Evolutionary conservation across 2,329 filamentous ascomycete genomes (phyloP), one percentile per base, ranked within the genome.

Genomic region (Shiraia sp.): DNA sequence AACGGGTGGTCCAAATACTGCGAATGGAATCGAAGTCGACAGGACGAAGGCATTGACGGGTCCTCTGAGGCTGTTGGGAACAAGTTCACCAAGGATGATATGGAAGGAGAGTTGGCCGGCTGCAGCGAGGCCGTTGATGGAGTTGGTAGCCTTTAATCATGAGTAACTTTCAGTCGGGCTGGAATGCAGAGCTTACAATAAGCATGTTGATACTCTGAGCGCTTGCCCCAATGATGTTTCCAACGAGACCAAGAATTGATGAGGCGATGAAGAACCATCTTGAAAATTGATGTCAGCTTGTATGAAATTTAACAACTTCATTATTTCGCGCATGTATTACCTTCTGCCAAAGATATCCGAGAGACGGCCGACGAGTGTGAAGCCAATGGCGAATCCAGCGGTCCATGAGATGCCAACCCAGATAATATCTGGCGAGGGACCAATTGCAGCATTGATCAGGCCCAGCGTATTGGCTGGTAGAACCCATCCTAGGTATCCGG

Each of bases 71-170:
- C 49, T 47, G 34, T 65, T 70, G 4, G 69, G 65, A 5, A 71
- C 67, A 4, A 72, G 61, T 40, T 72, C 69, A 5, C 65, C 66
- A 1, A 71, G 53, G 9, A 70, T 65, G 34, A 67, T 63, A 43
- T 63, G 60, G 52, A 71, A 71, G 0, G 67, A 71, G 2, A 68
- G 57, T 45, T 72, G 68, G 25, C 66, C 67, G 15, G 68, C 65
- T 28, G 66, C 65, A 5, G 66, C 68, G 14, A 71, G 56, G 3
- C 68, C 68, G 17, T 71, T 69, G 40, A 71, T 61, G 6, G 53
- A 52, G 35, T 64, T 62, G 4, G 59, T 60, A 5, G 47, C 57
- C 57, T 59, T 9, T 9, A 10, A 30, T 1, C 14, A 24, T 53
- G 10, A 55, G 48, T 24, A 15, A 3, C 10, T 14, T 8, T 2